Evolutionary conservation across 495 filamentous ascomycete genomes (phyloP), one percentile per base, ranked within the genome.

Genomic region (Penicillium crystallinum): DNA sequence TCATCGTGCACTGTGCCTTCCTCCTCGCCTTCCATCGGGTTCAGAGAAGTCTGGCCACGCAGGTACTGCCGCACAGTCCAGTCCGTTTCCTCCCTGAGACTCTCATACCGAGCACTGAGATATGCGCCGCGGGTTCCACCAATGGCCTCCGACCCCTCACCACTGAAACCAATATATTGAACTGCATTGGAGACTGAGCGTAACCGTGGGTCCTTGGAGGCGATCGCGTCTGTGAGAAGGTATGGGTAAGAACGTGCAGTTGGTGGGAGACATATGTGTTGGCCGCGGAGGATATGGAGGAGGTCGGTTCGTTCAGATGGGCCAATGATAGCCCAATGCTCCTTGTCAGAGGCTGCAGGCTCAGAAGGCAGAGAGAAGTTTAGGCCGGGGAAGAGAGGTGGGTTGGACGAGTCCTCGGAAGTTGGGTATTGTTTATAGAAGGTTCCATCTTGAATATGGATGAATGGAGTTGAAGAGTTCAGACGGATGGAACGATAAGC

Each of bases 91-190:
- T 96, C 92, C 17, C 89, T 76, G 41, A 83, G 69, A 49, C 87
- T 90, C 74, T 98, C 93, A 70, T 98, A 98, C n/a, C 93, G 78
- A 11, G 90, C 89, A 57, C 88, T 90, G 30, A 97, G 68, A 59
- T 97, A 96, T 10, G 88, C 83, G 9, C 90, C 90, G 11, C 77
- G 71, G 4, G 71, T 78, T 14, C 75, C 79, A 1, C 83, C 80
- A 44, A 77, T 79, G 11, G 78, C 75, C 12, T 72, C 76, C 6
- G 77, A 76, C 12, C 76, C 74, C 57, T 88, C 79, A 2, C 80
- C 81, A 30, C 61, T 71, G 62, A 96, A 96, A 0, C 91, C 91
- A 39, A 95, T 86, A 65, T 91, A 89, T 54, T 85, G 83, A 45
- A 96, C 85, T 0, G 90, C 89, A 54, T 77, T 76, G 6, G 67